These are phyloP conservation scores for Crucihimalaya himalaica DNA, from an alignment of 345 rosid genomes.

Conservation along the genomic window DNA sequence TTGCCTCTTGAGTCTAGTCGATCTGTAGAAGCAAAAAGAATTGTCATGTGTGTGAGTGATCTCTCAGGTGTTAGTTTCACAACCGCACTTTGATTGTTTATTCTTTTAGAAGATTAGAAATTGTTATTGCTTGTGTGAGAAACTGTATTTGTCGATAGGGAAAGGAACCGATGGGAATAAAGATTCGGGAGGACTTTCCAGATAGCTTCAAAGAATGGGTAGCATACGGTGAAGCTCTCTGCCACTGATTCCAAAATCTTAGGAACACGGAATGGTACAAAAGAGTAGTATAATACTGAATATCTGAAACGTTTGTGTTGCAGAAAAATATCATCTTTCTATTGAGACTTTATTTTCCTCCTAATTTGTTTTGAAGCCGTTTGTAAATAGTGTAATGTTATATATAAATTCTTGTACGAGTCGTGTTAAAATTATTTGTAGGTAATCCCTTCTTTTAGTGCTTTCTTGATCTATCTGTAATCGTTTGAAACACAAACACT, in stretches of 20 bases:
- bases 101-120: neutral
- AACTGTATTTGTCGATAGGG: slow-evolving; percentile 41
- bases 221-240: slow-evolving; percentile 64
- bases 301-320: neutral
- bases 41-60: neutral
- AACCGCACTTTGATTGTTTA: neutral
- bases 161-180: slow-evolving; percentile 51
- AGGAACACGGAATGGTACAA: slow-evolving; percentile 30
- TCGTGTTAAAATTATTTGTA: neutral
- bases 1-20: neutral
- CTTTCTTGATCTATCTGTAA: neutral
- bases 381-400: slow-evolving; percentile 20
- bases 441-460: neutral
- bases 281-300: slow-evolving; percentile 23
- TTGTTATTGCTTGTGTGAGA: neutral
- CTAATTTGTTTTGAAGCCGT: neutral
- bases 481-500: neutral
- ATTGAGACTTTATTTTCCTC: neutral
- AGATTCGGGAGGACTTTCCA: slow-evolving; percentile 59
- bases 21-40: neutral
- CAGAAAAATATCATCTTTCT: neutral
- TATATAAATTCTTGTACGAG: slow-evolving; percentile 18
- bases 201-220: slow-evolving; percentile 83
- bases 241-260: slow-evolving; percentile 50
- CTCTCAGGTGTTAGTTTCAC: neutral